These are phyloP conservation scores for Blastocystis sp. DNA, from an alignment of 352 stramenopile genomes.

Conservation along the genomic window DNA sequence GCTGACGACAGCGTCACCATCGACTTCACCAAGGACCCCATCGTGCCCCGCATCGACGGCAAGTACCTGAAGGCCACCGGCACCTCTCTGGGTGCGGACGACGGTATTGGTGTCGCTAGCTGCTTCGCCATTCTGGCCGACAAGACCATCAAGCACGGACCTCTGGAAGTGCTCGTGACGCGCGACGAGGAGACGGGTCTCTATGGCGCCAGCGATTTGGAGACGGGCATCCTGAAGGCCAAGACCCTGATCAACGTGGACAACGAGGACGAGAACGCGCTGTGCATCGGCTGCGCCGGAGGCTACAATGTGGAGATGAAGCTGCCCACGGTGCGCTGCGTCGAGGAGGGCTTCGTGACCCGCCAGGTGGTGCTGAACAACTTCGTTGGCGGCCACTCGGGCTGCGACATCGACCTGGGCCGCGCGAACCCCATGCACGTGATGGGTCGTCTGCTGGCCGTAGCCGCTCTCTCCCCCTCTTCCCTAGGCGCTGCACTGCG, in stretches of 20 bases:
- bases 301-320: constrained; percentile 36
- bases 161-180: constrained; percentile 48
- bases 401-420: constrained; percentile 53
- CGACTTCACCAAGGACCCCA: constrained; percentile 52
- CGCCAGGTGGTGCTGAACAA: constrained; percentile 43
- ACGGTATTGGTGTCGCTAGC: constrained; percentile 41
- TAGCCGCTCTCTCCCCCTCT: neutral
- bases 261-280: constrained; percentile 52
- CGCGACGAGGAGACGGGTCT: constrained; percentile 53
- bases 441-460: constrained; percentile 18
- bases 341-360: constrained; percentile 32
- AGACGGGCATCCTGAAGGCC: constrained; percentile 47
- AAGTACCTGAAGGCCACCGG: constrained; percentile 53
- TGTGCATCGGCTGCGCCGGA: constrained; percentile 52
- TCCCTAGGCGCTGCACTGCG: neutral
- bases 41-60: constrained; percentile 45
- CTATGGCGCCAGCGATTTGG: constrained; percentile 45
- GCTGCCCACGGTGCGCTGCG: constrained; percentile 12
- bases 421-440: constrained; percentile 47
- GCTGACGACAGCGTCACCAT: constrained; percentile 35
- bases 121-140: constrained; percentile 51
- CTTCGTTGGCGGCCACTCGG: constrained; percentile 49
- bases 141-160: constrained; percentile 54
- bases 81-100: constrained; percentile 51
- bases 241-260: constrained; percentile 54